Percentiles rank a stretch among this genome's conserved stretches.
These are phyloP conservation scores for Dothiorella sarmentorum DNA, from an alignment of 2,329 filamentous ascomycete genomes.

Conservation along the genomic window DNA sequence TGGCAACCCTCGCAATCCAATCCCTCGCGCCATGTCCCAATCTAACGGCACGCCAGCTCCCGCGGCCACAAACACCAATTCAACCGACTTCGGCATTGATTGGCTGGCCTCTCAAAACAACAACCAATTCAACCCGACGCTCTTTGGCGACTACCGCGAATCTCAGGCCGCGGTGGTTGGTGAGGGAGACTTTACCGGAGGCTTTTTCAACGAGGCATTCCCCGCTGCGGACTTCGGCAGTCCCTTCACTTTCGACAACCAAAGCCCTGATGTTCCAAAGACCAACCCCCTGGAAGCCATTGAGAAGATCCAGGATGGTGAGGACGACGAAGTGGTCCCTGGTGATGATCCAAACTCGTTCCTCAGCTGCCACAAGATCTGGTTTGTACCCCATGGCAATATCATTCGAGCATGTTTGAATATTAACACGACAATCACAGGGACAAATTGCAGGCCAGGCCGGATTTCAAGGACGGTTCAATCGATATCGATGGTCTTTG, in stretches of 20 bases:
- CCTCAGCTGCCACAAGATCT: slow-evolving; percentile 86
- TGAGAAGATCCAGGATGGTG: slow-evolving; percentile 69
- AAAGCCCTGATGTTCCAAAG: slow-evolving; percentile 41
- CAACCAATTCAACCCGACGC: slow-evolving; percentile 82
- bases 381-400: slow-evolving; percentile 57
- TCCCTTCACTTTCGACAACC: slow-evolving; percentile 66
- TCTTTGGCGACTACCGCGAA: slow-evolving; percentile 91
- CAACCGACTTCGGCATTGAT: slow-evolving; percentile 54
- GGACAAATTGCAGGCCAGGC: slow-evolving; percentile 85
- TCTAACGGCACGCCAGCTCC: slow-evolving; percentile 42
- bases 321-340: slow-evolving; percentile 63
- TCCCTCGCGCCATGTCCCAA: slow-evolving; percentile 48
- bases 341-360: slow-evolving; percentile 60
- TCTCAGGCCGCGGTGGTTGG: slow-evolving; percentile 75
- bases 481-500: slow-evolving; percentile 93
- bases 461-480: slow-evolving; percentile 83
- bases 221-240: slow-evolving; percentile 73
- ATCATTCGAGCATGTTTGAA: neutral
- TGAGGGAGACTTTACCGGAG: slow-evolving; percentile 65
- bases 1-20: slow-evolving; percentile 51
- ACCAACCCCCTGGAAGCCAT: slow-evolving; percentile 72
- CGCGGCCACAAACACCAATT: slow-evolving; percentile 29
- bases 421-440: slow-evolving; percentile 53
- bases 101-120: slow-evolving; percentile 78
- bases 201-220: slow-evolving; percentile 72